phyloP scores from a whole-genome alignment of 139 green algal species.

The Picochlorum sp. region DNA sequence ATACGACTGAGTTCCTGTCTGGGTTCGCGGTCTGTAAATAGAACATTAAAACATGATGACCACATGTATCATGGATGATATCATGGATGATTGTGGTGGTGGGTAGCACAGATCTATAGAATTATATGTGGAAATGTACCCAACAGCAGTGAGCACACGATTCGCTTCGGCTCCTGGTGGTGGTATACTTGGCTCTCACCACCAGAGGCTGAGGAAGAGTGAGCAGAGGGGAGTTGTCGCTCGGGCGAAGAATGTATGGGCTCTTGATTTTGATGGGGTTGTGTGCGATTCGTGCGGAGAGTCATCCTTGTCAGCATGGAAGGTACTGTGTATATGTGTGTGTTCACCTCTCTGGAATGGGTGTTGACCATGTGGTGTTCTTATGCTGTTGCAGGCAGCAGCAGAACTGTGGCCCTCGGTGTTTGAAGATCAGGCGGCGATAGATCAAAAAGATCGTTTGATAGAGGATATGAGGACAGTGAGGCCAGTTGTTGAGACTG shows the following conservation, averaged over 20 bases:
- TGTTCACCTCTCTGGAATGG: not conserved
- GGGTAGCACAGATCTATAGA: too few species aligned
- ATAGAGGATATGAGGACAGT: conserved; percentile 75
- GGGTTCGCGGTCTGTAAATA: too few species aligned
- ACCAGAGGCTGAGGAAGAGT: too few species aligned
- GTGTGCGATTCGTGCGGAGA: conserved; percentile 91
- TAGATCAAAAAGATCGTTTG: conserved; percentile 53
- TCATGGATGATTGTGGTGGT: too few species aligned
- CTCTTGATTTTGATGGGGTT: conserved; percentile 97
- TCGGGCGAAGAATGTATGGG: conserved; percentile 43
- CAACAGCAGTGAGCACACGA: too few species aligned
- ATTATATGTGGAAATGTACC: too few species aligned
- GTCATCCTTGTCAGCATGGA: conserved; percentile 80
- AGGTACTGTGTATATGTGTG: conserved; percentile 37
- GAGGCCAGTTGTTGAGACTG: conserved; percentile 94
- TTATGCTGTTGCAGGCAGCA: conserved; percentile 43
- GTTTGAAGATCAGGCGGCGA: conserved; percentile 49
- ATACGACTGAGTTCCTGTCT: too few species aligned
- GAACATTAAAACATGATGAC: too few species aligned
- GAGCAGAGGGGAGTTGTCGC: not conserved
- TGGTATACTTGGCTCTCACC: too few species aligned
- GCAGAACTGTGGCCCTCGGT: conserved; percentile 76
- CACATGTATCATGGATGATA: too few species aligned
- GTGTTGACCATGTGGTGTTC: not conserved
- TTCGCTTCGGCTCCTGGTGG: too few species aligned